Evolutionary conservation across 179 eudicot genomes (phyloP), one percentile per base, ranked within the genome.

Genomic region (Vitellaria paradoxa): DNA sequence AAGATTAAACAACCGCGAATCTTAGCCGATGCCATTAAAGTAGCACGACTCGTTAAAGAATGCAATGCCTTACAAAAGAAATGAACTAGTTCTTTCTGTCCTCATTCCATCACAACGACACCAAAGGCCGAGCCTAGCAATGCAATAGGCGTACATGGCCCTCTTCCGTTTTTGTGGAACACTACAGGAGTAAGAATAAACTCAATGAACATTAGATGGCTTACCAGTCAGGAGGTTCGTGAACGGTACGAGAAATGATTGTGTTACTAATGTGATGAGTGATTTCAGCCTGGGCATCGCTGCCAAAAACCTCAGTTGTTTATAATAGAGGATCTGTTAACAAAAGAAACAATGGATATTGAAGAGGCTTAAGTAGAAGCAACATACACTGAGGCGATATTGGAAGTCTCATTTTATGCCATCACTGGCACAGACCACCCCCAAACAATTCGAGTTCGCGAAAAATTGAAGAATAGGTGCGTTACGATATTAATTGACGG

Each of bases 341-440:
- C 18, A 12, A 0, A 4, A 17, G 7, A 10, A 15, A 57, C 12
- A 14, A 14, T 17, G 18, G 5, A 15, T 17, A 9, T 0, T 14
- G 13, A 10, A 3, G 17, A 12, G 18, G n/a, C 7, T 0, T 57
- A 14, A 11, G 5, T 15, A 12, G 62, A 57, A n/a, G n/a, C 15
- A 57, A 14, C 62, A 12, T 4, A 14, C 4, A 12, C 5, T 57
- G 62, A 42, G 37, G 1, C 45, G 3, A 3, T 46, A 6, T 67
- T 24, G 2, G 67, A 73, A n/a, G 40, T 60, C 21, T 57, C 76
- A 12, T 61, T 73, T 21, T 67, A 73, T 73, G 76, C 67, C 6
- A 37, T 57, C 5, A 14, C n/a, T 14, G 62, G 62, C 62, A 57
- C 62, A 10, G 7, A 4, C 5, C 62, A 57, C 14, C 76, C 67